A percentile compares a stretch with the other conserved stretches of the same genome.
Conservation (phyloP, 371 early-diverging fungal species). For the Lichtheimia hyalospora region DNA sequence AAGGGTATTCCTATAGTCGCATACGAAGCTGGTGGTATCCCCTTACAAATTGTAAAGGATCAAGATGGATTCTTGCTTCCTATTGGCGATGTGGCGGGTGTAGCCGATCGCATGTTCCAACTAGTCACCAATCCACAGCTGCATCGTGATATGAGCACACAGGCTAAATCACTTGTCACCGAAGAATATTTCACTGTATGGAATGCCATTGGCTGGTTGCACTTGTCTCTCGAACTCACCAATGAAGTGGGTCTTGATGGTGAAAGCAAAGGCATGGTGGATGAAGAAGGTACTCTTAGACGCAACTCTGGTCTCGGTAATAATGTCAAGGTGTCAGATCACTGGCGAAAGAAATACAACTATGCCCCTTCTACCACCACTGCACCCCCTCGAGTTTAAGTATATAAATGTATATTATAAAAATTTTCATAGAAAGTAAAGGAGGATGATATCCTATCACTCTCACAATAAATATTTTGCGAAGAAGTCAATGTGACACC, state of each 20-base stretch:
- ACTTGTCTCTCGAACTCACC: conserved; percentile 57
- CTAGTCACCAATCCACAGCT: conserved; percentile 22
- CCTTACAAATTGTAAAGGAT: conserved; percentile 72
- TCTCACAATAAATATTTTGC: too few species aligned
- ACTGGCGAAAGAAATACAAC: conserved; percentile 39
- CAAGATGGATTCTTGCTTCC: conserved; percentile 69
- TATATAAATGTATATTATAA: too few species aligned
- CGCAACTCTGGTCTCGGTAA: conserved; percentile 30
- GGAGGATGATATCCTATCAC: too few species aligned
- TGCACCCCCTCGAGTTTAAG: too few species aligned
- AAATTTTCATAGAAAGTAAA: too few species aligned
- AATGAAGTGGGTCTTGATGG: conserved; percentile 26
- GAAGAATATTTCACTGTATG: conserved; percentile 75
- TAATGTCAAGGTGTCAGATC: conserved; percentile 26
- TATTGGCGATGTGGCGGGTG: conserved; percentile 61
- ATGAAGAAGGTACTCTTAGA: conserved; percentile 19
- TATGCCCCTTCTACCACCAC: conserved; percentile 7
- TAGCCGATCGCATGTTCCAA: conserved; percentile 52
- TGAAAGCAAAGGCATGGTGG: conserved; percentile 15
- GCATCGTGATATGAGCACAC: conserved; percentile 39
- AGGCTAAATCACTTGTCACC: conserved; percentile 46
- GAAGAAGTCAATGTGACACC: too few species aligned
- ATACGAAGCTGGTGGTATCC: conserved; percentile 76
- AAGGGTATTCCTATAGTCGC: conserved; percentile 74
- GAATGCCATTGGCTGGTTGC: conserved; percentile 69